Evolutionary conservation across 2,329 filamentous ascomycete species (phyloP), one percentile per base, ranked within the genome.

Genomic region (Hawksworthiomyces lignivorus): DNA sequence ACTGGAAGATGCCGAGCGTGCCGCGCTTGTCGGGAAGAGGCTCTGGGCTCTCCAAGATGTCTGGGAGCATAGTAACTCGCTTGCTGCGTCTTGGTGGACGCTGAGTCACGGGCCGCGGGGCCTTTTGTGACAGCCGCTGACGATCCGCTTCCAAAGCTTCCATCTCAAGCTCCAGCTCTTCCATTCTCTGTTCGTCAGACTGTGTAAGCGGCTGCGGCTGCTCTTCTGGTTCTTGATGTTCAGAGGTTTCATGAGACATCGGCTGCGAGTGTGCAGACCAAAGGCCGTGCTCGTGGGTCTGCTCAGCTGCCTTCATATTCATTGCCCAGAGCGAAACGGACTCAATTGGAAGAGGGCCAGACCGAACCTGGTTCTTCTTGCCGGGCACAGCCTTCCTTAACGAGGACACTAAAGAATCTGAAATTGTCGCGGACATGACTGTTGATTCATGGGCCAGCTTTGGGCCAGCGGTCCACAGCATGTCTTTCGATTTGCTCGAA

Each of bases 1-100:
- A 81, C 51, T 79, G 74, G 61, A 80, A 82, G 51, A 82, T 74
- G 5, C 77, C 78, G 15, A 82, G 65, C 10, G 75, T 80, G 11
- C 68, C 75, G 31, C 70, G 66, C 57, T 73, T 75, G 54, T 78
- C 64, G 5, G 70, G 69, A 5, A 82, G 61, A 27, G 76, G 77
- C 52, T 73, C 61, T 4, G 78, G 78, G 48, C 68, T 78, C 55
- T 82, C 78, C 26, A 79, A 54, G 46, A 82, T 82, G 54, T 82
- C 78, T 12, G 78, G 75, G 5, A 82, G 67, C 34, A 70, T 55
- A 7, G 75, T 78, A n/a, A 78, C 60, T 31, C 76, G 71, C 57
- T 64, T 75, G 53, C 62, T 75, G 41, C 66, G 70, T 32, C 77
- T 65, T 12, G 70, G 69, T 12, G 77, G 77, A 34, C 69, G 68